Conservation (phyloP, 768 basidiomycete genomes). For the Rhodosporidiobolus sp. region DNA sequence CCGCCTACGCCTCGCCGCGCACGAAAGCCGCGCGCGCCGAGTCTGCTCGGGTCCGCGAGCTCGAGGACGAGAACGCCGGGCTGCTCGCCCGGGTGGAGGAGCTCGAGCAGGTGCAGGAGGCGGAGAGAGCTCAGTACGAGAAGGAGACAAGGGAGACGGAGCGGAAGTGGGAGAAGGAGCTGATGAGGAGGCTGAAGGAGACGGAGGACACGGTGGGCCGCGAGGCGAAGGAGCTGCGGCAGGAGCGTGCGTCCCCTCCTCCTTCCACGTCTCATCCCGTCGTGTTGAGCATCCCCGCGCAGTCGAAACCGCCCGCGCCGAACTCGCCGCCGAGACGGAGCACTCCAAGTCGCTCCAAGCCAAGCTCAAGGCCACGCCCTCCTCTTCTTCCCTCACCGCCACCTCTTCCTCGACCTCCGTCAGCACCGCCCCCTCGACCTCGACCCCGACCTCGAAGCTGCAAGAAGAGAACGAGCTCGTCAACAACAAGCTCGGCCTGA, state of each 20-base stretch:
- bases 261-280: not conserved
- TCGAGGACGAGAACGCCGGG: conserved; percentile 10
- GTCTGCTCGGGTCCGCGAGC: conserved; percentile 1
- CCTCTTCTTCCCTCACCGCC: not conserved
- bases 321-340: conserved; percentile 22
- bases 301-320: conserved; percentile 22
- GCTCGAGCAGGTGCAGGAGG: not conserved
- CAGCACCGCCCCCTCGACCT: not conserved
- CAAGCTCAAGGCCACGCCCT: conserved; percentile 22
- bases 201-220: not conserved
- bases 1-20: conserved; percentile 13
- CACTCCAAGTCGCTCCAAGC: conserved; percentile 36
- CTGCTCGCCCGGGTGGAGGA: conserved; percentile 4
- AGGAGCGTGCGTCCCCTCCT: conserved; percentile 18
- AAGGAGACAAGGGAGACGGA: not conserved
- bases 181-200: conserved; percentile 5
- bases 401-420: conserved; percentile 1
- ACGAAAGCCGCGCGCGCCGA: conserved; percentile 17
- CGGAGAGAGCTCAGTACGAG: not conserved
- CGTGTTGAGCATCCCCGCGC: not conserved
- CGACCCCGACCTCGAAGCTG: conserved; percentile 3
- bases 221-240: not conserved
- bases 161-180: conserved; percentile 8
- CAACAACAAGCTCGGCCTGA: conserved; percentile 14
- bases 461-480: conserved; percentile 21